Evolutionary conservation across 2,329 filamentous ascomycete genomes (phyloP).

Genomic region (Colletotrichum ledebouriae): DNA sequence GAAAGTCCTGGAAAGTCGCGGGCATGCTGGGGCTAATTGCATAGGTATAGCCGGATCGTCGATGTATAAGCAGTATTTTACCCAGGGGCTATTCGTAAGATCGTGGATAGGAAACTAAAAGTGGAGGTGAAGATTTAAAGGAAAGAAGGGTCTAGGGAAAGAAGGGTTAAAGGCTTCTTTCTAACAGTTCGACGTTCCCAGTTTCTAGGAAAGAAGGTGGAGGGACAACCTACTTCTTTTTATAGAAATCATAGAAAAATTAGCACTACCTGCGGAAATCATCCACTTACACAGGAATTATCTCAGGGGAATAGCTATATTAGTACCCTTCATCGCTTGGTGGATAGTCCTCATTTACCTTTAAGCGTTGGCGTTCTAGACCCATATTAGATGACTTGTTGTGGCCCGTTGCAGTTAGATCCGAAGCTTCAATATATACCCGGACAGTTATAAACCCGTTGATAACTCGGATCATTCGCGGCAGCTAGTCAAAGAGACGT

Average conservation of each 20-base stretch:
- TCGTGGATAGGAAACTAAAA: background rate
- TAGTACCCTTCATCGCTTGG: background rate
- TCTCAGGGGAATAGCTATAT: background rate
- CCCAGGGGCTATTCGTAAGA: background rate
- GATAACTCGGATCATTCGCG: background rate
- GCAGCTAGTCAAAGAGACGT: background rate
- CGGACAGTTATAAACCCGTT: background rate
- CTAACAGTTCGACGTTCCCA: background rate
- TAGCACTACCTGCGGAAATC: background rate
- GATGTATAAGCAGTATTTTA: background rate
- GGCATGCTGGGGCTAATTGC: background rate
- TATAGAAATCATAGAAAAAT: background rate
- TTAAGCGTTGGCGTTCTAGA: background rate
- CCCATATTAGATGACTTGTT: background rate
- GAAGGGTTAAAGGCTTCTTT: background rate
- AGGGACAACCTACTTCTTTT: background rate
- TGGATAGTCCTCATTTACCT: background rate
- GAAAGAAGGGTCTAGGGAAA: background rate
- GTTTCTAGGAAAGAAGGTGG: slow-evolving; percentile 1
- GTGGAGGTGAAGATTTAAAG: background rate
- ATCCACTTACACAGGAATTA: background rate
- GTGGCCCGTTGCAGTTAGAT: background rate
- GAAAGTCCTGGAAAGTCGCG: background rate
- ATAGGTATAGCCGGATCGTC: background rate
- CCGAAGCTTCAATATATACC: background rate